Percentiles rank a stretch among this genome's conserved stretches.
These are phyloP conservation scores for Colletotrichum musicola DNA, from an alignment of 2,329 filamentous ascomycete species.

Conservation along the genomic window DNA sequence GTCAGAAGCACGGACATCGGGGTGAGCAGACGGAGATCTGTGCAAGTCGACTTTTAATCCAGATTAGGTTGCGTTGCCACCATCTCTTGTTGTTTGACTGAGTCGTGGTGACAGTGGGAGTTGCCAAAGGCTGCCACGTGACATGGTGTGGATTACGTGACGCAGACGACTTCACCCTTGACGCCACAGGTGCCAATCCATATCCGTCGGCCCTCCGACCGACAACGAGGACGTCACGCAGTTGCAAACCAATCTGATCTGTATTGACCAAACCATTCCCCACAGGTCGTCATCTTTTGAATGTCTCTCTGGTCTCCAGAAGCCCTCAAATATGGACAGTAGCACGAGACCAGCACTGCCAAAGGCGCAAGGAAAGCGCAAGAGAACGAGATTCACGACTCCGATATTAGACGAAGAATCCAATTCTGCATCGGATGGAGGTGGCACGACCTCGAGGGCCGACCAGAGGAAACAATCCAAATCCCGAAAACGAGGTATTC, in stretches of 20 bases:
- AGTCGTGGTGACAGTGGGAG: too few species aligned
- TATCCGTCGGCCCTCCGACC: too few species aligned
- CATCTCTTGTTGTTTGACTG: too few species aligned
- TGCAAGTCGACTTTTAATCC: too few species aligned
- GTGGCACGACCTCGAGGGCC: not conserved
- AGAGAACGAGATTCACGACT: conserved; percentile 35
- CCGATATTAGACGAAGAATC: not conserved
- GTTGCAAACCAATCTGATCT: too few species aligned
- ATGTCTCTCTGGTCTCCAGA: not conserved
- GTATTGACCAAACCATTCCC: too few species aligned
- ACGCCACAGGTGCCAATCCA: conserved; percentile 5
- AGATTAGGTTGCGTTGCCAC: too few species aligned
- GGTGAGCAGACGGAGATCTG: too few species aligned
- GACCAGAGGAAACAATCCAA: conserved; percentile 6
- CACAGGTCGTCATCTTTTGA: not conserved
- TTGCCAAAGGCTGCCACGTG: conserved; percentile 46
- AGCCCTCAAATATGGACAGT: not conserved
- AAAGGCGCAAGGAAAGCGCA: conserved; percentile 32
- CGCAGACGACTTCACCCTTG: conserved; percentile 28
- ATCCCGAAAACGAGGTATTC: conserved; percentile 15
- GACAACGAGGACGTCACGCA: too few species aligned
- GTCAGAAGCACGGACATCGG: too few species aligned
- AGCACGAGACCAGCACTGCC: not conserved
- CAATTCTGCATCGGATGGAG: not conserved
- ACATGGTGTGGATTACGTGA: conserved; percentile 53